Percentiles rank a stretch among this genome's conserved stretches.
Conservation (phyloP, 2,329 filamentous ascomycete genomes). For the Apiospora aurea region DNA sequence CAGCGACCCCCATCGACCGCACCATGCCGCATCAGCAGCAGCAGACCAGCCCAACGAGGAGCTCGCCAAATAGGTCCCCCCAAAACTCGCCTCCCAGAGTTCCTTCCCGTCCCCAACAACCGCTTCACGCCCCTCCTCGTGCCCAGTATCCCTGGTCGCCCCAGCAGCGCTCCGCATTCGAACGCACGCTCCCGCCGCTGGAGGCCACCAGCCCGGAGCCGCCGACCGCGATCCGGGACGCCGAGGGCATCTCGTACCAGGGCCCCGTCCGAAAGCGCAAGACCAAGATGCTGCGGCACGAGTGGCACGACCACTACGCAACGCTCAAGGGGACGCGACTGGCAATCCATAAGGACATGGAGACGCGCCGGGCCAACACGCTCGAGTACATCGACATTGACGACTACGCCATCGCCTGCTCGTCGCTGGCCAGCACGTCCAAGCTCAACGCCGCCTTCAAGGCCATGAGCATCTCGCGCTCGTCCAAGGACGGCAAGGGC, state of each 20-base stretch:
- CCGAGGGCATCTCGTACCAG: slow-evolving; percentile 70
- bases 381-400: slow-evolving; percentile 87
- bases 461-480: slow-evolving; percentile 70
- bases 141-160: slow-evolving; percentile 64
- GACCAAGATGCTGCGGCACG: slow-evolving; percentile 85
- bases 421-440: slow-evolving; percentile 73
- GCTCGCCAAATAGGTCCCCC: slow-evolving; percentile 45
- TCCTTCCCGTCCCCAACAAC: slow-evolving; percentile 48
- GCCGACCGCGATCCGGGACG: slow-evolving; percentile 43
- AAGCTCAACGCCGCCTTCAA: slow-evolving; percentile 91
- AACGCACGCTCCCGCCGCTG: slow-evolving; percentile 44
- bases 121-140: slow-evolving; percentile 60
- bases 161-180: slow-evolving; percentile 52
- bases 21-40: slow-evolving; percentile 32
- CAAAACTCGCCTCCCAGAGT: slow-evolving; percentile 42
- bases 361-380: slow-evolving; percentile 56
- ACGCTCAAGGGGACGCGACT: slow-evolving; percentile 79
- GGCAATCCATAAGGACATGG: slow-evolving; percentile 75
- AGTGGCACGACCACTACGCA: slow-evolving; percentile 94
- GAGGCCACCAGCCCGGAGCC: slow-evolving; percentile 45
- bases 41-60: slow-evolving; percentile 39
- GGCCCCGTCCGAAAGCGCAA: slow-evolving; percentile 96
- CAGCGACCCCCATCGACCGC: slow-evolving; percentile 49
- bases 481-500: slow-evolving; percentile 51
- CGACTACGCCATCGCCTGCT: slow-evolving; percentile 88